Percentiles rank a stretch among this genome's conserved stretches.
Conservation (phyloP, 768 basidiomycete genomes). For the Psilocybe cyanescens region DNA sequence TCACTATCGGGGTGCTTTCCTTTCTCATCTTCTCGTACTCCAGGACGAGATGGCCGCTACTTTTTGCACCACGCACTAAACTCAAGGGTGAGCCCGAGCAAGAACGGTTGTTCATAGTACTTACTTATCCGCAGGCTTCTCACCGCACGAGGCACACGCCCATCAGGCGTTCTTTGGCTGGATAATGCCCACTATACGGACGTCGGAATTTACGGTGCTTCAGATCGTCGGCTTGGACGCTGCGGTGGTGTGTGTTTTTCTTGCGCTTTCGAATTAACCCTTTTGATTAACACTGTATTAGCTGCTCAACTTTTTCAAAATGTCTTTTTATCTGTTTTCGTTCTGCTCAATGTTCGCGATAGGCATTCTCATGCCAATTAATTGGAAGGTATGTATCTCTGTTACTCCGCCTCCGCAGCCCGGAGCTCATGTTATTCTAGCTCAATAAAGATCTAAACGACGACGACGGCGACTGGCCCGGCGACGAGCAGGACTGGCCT, state of each 20-base stretch:
- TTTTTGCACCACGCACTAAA: conserved; percentile 93
- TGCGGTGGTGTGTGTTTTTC: conserved; percentile 72
- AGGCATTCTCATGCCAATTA: conserved; percentile 91
- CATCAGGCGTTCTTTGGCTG: conserved; percentile 92
- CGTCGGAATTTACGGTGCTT: conserved; percentile 90
- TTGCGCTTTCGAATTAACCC: background rate
- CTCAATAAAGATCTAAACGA: conserved; percentile 72
- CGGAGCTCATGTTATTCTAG: conserved; percentile 36
- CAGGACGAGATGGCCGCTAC: conserved; percentile 84
- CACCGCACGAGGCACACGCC: conserved; percentile 90
- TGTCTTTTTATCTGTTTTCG: conserved; percentile 90
- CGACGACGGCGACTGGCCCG: conserved; percentile 54
- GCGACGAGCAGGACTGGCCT: conserved; percentile 50
- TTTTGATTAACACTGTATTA: conserved; percentile 30
- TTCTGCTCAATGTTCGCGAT: conserved; percentile 83
- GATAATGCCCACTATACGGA: conserved; percentile 91
- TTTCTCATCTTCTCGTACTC: conserved; percentile 91
- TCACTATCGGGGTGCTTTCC: conserved; percentile 73
- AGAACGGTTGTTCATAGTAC: too few relatives aligned
- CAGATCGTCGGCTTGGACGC: conserved; percentile 98
- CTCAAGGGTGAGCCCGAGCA: conserved; percentile 72
- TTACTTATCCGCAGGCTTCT: conserved; percentile 64
- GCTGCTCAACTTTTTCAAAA: conserved; percentile 96
- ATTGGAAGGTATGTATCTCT: conserved; percentile 69
- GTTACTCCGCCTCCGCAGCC: conserved; percentile 4